Conservation (phyloP, 2,329 filamentous ascomycete species). For the Dothidotthia symphoricarpi region DNA sequence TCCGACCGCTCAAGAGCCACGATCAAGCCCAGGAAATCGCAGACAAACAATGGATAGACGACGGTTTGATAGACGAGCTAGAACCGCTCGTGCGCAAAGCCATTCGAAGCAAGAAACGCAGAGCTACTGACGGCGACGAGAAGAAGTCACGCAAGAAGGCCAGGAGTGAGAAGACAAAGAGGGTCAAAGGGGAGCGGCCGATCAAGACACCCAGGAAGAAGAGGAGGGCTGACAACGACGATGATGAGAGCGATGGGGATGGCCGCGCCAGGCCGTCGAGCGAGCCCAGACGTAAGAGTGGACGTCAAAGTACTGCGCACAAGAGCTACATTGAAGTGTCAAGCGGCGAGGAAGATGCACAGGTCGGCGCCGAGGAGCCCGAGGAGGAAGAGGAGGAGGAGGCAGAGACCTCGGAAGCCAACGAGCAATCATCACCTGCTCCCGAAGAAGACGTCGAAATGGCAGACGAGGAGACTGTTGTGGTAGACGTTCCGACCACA, state of each 20-base stretch:
- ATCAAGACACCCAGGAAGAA: conserved; percentile 43
- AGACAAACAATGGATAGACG: conserved; percentile 78
- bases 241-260: conserved; percentile 36
- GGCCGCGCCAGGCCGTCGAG: conserved; percentile 34
- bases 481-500: neutral
- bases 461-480: conserved; percentile 15
- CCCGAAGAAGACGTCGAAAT: conserved; percentile 33
- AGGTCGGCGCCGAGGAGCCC: conserved; percentile 25
- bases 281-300: conserved; percentile 46
- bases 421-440: conserved; percentile 13
- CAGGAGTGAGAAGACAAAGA: conserved; percentile 34
- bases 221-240: conserved; percentile 29
- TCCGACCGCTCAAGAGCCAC: conserved; percentile 71
- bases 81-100: conserved; percentile 71
- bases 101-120: conserved; percentile 60
- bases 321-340: conserved; percentile 50
- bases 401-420: conserved; percentile 16
- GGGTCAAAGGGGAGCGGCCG: conserved; percentile 25
- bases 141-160: conserved; percentile 37
- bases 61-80: conserved; percentile 69
- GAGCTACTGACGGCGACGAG: conserved; percentile 30
- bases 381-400: conserved; percentile 17
- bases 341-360: conserved; percentile 44
- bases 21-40: conserved; percentile 80
- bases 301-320: conserved; percentile 33